phyloP scores from a whole-genome alignment of 768 basidiomycete species.

The Mycena albidolilacea region DNA sequence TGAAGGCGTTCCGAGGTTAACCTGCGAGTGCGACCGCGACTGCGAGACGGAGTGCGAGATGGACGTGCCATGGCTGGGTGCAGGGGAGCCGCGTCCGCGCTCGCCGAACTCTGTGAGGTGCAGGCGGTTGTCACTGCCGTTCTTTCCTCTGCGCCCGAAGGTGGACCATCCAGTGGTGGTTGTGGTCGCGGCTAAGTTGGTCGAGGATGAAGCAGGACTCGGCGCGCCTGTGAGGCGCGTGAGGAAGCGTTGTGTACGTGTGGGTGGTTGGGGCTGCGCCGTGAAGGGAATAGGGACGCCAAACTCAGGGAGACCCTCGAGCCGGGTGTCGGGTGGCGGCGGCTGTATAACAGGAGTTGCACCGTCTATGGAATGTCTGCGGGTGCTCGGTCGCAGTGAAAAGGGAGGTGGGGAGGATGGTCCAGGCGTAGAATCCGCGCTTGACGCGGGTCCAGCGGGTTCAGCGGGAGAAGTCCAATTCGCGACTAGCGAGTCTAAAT shows the following conservation, averaged over 20 bases:
- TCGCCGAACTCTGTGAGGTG: conserved; percentile 34
- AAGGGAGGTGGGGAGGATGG: conserved; percentile 3
- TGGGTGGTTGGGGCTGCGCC: conserved; percentile 21
- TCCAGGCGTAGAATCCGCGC: not conserved
- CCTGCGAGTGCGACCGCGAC: conserved; percentile 25
- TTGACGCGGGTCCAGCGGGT: conserved; percentile 3
- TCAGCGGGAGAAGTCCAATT: conserved; percentile 28
- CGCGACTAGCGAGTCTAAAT: conserved; percentile 38
- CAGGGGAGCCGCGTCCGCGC: conserved; percentile 30
- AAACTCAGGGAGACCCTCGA: conserved; percentile 30
- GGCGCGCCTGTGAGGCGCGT: conserved; percentile 28
- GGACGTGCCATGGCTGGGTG: conserved; percentile 30
- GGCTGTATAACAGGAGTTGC: conserved; percentile 1
- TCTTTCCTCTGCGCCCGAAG: conserved; percentile 32
- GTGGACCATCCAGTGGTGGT: conserved; percentile 37
- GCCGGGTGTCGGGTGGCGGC: not conserved
- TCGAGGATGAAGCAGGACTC: conserved; percentile 26
- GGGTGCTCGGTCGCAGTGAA: conserved; percentile 27
- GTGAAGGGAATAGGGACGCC: conserved; percentile 18
- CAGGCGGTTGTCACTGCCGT: not conserved
- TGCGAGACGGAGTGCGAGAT: conserved; percentile 29
- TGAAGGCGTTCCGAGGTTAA: conserved; percentile 30
- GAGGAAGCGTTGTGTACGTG: conserved; percentile 14
- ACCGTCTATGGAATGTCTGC: conserved; percentile 33
- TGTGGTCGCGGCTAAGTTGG: conserved; percentile 4